A percentile compares a stretch with the other conserved stretches of the same genome.
phyloP scores from a whole-genome alignment of 2,329 filamentous ascomycete species.

The Xylaria arbuscula region DNA sequence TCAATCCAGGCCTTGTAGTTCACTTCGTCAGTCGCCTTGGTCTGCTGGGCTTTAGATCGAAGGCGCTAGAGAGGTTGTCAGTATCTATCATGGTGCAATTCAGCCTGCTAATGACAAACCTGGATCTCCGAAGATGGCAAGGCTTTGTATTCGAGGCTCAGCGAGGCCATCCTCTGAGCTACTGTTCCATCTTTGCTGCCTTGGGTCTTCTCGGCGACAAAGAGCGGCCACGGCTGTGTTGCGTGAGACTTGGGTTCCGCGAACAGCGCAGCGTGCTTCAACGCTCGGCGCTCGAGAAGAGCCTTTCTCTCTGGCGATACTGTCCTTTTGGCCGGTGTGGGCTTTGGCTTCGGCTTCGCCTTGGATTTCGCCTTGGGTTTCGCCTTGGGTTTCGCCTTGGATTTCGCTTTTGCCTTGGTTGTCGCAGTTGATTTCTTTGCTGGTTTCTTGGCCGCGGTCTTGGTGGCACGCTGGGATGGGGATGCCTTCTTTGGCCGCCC shows the following conservation, averaged over 20 bases:
- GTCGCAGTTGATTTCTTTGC: slow-evolving; percentile 46
- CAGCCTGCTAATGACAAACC: slow-evolving; percentile 52
- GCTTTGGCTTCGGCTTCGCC: slow-evolving; percentile 5
- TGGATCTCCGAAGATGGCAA: slow-evolving; percentile 56
- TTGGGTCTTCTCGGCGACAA: slow-evolving; percentile 49
- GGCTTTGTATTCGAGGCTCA: slow-evolving; percentile 53
- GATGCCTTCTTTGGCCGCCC: slow-evolving; percentile 37
- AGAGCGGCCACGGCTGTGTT: slow-evolving; percentile 54
- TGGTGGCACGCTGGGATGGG: slow-evolving; percentile 35
- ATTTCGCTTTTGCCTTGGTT: slow-evolving; percentile 21
- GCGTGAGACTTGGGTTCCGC: slow-evolving; percentile 53
- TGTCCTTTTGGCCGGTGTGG: slow-evolving; percentile 22
- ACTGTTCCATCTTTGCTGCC: slow-evolving; percentile 36
- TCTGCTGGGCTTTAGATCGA: slow-evolving; percentile 51
- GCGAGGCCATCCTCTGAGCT: slow-evolving; percentile 40
- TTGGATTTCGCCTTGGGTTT: slow-evolving; percentile 7
- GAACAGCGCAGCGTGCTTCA: slow-evolving; percentile 57
- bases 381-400: slow-evolving; percentile 19
- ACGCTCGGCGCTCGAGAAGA: slow-evolving; percentile 40
- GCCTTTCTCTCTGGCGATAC: slow-evolving; percentile 41
- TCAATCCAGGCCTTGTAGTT: slow-evolving; percentile 62
- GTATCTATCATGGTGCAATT: not conserved
- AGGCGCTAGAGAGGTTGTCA: slow-evolving; percentile 52
- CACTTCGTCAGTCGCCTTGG: slow-evolving; percentile 56
- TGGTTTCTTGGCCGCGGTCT: slow-evolving; percentile 40